These are phyloP conservation scores for Podospora comata DNA, from an alignment of 495 filamentous ascomycete genomes.

Conservation along the genomic window DNA sequence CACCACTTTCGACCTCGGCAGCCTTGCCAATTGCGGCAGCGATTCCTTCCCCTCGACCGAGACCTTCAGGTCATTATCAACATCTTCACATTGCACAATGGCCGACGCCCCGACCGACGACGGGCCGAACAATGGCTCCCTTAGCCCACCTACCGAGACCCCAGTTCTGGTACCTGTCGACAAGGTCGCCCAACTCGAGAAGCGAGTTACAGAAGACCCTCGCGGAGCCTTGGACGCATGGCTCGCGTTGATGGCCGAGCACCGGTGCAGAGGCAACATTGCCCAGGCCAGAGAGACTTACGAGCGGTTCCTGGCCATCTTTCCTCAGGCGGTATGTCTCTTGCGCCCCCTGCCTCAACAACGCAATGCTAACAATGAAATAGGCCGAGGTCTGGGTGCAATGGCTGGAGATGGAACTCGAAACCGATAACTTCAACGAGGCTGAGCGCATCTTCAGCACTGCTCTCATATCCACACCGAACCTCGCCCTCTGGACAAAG, in stretches of 20 bases:
- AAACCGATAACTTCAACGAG: conserved; percentile 68
- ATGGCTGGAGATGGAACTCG: conserved; percentile 83
- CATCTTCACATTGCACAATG: conserved; percentile 27
- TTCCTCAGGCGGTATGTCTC: conserved; percentile 81
- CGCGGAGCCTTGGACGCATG: conserved; percentile 88
- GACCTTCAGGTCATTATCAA: conserved; percentile 35
- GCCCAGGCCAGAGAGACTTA: conserved; percentile 78
- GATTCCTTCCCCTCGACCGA: not conserved
- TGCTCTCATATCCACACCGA: conserved; percentile 67
- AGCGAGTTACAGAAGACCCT: conserved; percentile 85
- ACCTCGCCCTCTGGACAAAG: conserved; percentile 84
- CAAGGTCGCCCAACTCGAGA: conserved; percentile 78
- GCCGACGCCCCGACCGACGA: not conserved
- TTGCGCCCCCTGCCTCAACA: not conserved
- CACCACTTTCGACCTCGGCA: not conserved
- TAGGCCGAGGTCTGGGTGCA: conserved; percentile 87
- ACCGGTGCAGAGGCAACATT: conserved; percentile 73
- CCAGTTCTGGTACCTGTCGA: conserved; percentile 46
- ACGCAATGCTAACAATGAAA: not conserved
- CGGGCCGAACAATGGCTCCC: not conserved
- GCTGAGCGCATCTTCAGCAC: conserved; percentile 79
- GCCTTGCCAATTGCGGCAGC: too few species aligned
- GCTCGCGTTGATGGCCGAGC: conserved; percentile 80
- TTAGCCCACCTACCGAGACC: conserved; percentile 1
- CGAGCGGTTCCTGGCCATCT: conserved; percentile 79